Evolutionary conservation across 2,329 filamentous ascomycete species (phyloP).

Genomic region (Cladorrhinum sp.): DNA sequence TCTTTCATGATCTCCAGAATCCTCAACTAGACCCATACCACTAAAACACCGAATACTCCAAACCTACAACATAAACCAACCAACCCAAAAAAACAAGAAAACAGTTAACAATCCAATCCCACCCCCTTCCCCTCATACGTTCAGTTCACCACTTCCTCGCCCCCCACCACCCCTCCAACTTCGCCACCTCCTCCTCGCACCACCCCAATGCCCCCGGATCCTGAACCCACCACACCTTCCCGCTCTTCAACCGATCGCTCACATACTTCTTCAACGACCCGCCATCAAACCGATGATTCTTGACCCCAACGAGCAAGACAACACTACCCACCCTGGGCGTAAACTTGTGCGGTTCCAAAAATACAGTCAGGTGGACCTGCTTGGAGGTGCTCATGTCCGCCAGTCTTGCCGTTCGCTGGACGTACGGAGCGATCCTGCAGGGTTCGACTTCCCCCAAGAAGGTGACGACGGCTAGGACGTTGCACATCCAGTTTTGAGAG

Average conservation of each 20-base stretch:
- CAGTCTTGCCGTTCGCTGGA: slow-evolving; percentile 52
- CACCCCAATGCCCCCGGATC: slow-evolving; percentile 45
- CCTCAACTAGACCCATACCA: too few species aligned
- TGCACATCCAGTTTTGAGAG: slow-evolving; percentile 57
- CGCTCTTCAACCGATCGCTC: slow-evolving; percentile 33
- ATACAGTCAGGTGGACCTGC: slow-evolving; percentile 52
- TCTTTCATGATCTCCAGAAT: too few species aligned
- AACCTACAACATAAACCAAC: too few species aligned
- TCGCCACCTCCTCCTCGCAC: slow-evolving; percentile 39
- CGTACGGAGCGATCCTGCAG: slow-evolving; percentile 47
- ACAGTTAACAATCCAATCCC: too few species aligned
- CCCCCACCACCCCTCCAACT: slow-evolving; percentile 24
- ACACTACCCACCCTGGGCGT: slow-evolving; percentile 46
- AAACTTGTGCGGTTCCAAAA: slow-evolving; percentile 51
- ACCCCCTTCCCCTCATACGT: not conserved
- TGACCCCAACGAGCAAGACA: slow-evolving; percentile 52
- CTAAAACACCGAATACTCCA: too few species aligned
- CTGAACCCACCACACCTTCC: slow-evolving; percentile 50
- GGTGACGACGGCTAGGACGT: slow-evolving; percentile 51
- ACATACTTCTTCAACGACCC: slow-evolving; percentile 43
- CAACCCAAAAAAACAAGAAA: too few species aligned
- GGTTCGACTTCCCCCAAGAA: slow-evolving; percentile 49
- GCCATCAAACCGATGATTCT: slow-evolving; percentile 55
- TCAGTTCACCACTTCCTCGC: not conserved
- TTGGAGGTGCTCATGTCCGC: slow-evolving; percentile 51